Evolutionary conservation across 805 yeast genomes (phyloP), one percentile per base, ranked within the genome.

Genomic region (Tetrapisispora fleetii): DNA sequence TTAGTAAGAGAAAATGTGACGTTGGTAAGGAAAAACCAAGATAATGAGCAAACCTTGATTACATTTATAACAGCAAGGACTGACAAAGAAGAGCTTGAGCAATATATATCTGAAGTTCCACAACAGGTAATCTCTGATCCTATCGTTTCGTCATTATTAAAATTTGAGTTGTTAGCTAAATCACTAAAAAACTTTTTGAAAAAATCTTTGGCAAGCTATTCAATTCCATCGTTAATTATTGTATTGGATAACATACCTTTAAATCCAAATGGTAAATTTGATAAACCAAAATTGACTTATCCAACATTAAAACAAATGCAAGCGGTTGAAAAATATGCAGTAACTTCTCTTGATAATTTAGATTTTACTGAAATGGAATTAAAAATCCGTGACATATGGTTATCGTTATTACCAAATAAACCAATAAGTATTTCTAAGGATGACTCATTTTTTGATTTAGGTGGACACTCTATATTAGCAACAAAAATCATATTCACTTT

Each of bases 191-290:
- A 75, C n/a, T 83, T 83, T 62, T 77, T 93, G 68, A 87, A 87
- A 69, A 87, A 83, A 60, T 83, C 95, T 68, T 75, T 93, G 50
- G 97, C 99, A 0, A 76, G 85, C 14, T 93, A 93, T 65, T 96
- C 99, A 17, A 83, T 93, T 43, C 99, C 99, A 41, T 77, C 96
- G 0, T 73, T 91, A 35, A 81, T 93, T 59, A 91, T 93, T 45
- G 97, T 97, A 16, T 74, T 95, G 71, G 74, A 77, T 24, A 82
- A 80, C 58, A 70, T 93, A 63, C 99, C 99, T 24, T 74, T 93
- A 68, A 93, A 93, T 69, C 99, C 99, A 51, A 93, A 93, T 65
- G 99, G 99, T 58, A 93, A 93, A 68, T 88, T 93, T 50, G 99
- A 93, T 71, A 93, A 93, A 71, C 98, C 98, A 36, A 89, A 91